Conservation (phyloP, 768 basidiomycete species). For the Pisolithus albus region DNA sequence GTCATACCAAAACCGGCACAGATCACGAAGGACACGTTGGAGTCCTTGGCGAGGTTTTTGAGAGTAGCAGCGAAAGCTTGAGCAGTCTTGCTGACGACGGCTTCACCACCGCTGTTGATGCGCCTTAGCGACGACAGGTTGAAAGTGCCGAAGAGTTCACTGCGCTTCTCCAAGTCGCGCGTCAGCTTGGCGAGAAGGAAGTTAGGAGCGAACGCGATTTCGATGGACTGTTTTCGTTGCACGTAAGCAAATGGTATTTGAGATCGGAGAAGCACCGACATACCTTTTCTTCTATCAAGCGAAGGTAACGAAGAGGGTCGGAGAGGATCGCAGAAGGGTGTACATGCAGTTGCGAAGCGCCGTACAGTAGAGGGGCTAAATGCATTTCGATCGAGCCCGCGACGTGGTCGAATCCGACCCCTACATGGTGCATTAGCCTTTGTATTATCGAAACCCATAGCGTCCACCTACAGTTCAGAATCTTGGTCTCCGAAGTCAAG, state of each 20-base stretch:
- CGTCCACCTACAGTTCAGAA: slow-evolving; percentile 33
- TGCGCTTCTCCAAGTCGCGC: slow-evolving; percentile 24
- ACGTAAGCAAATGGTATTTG: background rate
- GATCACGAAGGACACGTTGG: slow-evolving; percentile 14
- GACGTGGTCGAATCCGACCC: slow-evolving; percentile 44
- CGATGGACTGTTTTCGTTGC: slow-evolving; percentile 14
- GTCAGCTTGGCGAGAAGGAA: slow-evolving; percentile 35
- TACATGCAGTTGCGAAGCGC: slow-evolving; percentile 20
- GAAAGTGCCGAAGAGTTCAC: slow-evolving; percentile 17
- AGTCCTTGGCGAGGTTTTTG: slow-evolving; percentile 14
- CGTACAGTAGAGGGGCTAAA: slow-evolving; percentile 29
- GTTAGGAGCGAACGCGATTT: slow-evolving; percentile 32
- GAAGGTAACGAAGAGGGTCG: slow-evolving; percentile 17
- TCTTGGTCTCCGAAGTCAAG: slow-evolving; percentile 27
- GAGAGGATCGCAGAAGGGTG: slow-evolving; percentile 20
- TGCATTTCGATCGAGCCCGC: slow-evolving; percentile 39
- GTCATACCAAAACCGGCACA: slow-evolving; percentile 39
- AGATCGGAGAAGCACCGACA: background rate
- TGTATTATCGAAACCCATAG: background rate
- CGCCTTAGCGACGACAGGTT: slow-evolving; percentile 29
- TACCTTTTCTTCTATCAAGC: slow-evolving; percentile 30
- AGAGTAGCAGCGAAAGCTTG: slow-evolving; percentile 28
- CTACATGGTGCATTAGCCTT: slow-evolving; percentile 21
- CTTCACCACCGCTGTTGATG: slow-evolving; percentile 39
- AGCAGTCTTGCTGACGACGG: slow-evolving; percentile 33